These are phyloP conservation scores for Pseudogymnoascus verrucosus DNA, from an alignment of 2,329 filamentous ascomycete species.

Conservation along the genomic window DNA sequence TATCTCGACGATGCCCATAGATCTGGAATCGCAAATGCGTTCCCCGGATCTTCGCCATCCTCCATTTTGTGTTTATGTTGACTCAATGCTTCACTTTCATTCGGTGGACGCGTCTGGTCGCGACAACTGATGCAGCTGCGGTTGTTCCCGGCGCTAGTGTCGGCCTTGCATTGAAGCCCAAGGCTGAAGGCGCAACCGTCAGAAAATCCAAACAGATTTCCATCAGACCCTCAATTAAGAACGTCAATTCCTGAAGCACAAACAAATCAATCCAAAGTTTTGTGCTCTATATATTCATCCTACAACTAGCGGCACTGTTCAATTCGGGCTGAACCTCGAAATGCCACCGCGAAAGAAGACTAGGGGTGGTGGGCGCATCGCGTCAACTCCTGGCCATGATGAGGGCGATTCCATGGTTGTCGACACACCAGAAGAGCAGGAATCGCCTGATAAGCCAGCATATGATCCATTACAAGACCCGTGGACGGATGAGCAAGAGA, in stretches of 20 bases:
- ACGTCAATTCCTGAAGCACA: background rate
- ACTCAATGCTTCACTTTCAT: background rate
- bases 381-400: slow-evolving; percentile 48
- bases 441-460: slow-evolving; percentile 29
- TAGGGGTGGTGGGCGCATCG: slow-evolving; percentile 44
- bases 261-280: background rate
- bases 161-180: slow-evolving; percentile 8
- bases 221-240: background rate
- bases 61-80: slow-evolving; percentile 28
- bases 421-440: slow-evolving; percentile 40
- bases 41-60: slow-evolving; percentile 33
- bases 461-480: slow-evolving; percentile 54
- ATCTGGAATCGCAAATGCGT: slow-evolving; percentile 57
- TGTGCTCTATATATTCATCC: background rate
- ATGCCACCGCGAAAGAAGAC: slow-evolving; percentile 68
- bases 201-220: slow-evolving; percentile 9
- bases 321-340: background rate
- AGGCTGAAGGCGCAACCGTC: slow-evolving; percentile 7
- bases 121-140: slow-evolving; percentile 8
- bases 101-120: slow-evolving; percentile 5
- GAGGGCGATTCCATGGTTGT: slow-evolving; percentile 52
- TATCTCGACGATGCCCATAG: slow-evolving; percentile 50
- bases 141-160: slow-evolving; percentile 13
- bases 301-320: background rate
- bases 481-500: slow-evolving; percentile 95